phyloP scores from a whole-genome alignment of 257 asterid genomes.

The Solanum dulcamara region DNA sequence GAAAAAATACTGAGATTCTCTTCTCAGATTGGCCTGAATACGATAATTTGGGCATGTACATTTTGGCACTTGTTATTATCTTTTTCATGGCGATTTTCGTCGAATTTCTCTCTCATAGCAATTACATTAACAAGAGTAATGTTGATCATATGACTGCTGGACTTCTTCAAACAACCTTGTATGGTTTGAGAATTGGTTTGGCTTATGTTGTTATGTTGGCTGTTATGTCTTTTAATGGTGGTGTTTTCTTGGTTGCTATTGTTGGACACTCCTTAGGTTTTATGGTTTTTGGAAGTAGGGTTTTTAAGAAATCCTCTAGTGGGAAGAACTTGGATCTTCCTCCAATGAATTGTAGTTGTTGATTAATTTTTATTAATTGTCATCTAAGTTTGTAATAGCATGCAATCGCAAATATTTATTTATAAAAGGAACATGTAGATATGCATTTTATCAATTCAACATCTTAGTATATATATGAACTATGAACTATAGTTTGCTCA shows the following conservation, averaged over 20 bases:
- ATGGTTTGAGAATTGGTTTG: slow-evolving; percentile 40
- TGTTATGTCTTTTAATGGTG: slow-evolving; percentile 68
- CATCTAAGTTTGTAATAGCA: background rate
- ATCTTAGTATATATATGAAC: too few relatives aligned
- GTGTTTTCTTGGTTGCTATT: slow-evolving; percentile 51
- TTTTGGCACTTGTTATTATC: slow-evolving; percentile 31
- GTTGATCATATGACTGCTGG: slow-evolving; percentile 15
- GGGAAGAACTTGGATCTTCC: slow-evolving; percentile 46
- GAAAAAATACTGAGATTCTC: slow-evolving; percentile 50
- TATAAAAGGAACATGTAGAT: background rate
- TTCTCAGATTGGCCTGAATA: slow-evolving; percentile 67
- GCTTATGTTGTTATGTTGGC: slow-evolving; percentile 71
- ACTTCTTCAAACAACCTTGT: slow-evolving; percentile 31
- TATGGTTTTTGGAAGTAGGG: slow-evolving; percentile 48
- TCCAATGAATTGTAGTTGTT: slow-evolving; percentile 21
- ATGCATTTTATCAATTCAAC: background rate
- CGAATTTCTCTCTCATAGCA: slow-evolving; percentile 55
- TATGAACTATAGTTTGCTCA: too few relatives aligned
- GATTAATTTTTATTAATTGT: background rate
- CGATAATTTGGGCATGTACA: slow-evolving; percentile 45
- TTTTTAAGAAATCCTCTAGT: slow-evolving; percentile 22
- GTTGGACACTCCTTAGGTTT: slow-evolving; percentile 53
- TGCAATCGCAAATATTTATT: background rate
- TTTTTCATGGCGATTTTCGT: slow-evolving; percentile 30
- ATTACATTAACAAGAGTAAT: slow-evolving; percentile 8